These are phyloP conservation scores for Hortaea werneckii DNA, from an alignment of 2,329 filamentous ascomycete genomes.

Conservation along the genomic window DNA sequence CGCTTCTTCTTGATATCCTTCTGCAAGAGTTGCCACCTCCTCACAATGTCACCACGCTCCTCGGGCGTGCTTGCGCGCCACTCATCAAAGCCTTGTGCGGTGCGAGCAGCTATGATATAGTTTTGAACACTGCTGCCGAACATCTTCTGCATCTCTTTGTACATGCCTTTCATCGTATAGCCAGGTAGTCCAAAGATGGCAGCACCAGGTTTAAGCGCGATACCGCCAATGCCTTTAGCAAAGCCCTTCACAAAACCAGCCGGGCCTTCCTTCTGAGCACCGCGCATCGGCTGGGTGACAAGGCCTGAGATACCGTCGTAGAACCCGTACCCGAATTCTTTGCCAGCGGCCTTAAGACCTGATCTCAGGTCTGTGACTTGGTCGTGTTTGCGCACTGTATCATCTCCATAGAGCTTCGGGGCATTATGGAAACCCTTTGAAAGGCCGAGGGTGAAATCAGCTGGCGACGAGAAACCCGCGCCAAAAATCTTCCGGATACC, in stretches of 20 bases:
- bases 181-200: slow-evolving; percentile 49
- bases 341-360: slow-evolving; percentile 59
- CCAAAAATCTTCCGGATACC: slow-evolving; percentile 27
- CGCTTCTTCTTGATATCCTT: slow-evolving; percentile 49
- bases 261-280: slow-evolving; percentile 51
- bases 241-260: slow-evolving; percentile 65
- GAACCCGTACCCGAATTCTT: slow-evolving; percentile 62
- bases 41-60: slow-evolving; percentile 55
- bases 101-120: slow-evolving; percentile 69
- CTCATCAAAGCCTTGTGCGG: slow-evolving; percentile 64
- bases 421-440: slow-evolving; percentile 83
- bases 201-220: slow-evolving; percentile 64
- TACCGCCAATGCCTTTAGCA: slow-evolving; percentile 66
- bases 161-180: slow-evolving; percentile 68
- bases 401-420: slow-evolving; percentile 74
- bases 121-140: slow-evolving; percentile 64
- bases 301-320: slow-evolving; percentile 69
- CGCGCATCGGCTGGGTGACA: slow-evolving; percentile 60
- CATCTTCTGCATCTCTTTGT: slow-evolving; percentile 59
- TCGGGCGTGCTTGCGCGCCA: slow-evolving; percentile 42
- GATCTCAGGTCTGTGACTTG: slow-evolving; percentile 69
- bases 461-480: slow-evolving; percentile 56
- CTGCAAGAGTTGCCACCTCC: slow-evolving; percentile 53
- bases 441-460: slow-evolving; percentile 75
- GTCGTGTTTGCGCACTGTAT: slow-evolving; percentile 65